Evolutionary conservation across 2,329 filamentous ascomycete species (phyloP).

Genomic region (Colletotrichum trifolii): DNA sequence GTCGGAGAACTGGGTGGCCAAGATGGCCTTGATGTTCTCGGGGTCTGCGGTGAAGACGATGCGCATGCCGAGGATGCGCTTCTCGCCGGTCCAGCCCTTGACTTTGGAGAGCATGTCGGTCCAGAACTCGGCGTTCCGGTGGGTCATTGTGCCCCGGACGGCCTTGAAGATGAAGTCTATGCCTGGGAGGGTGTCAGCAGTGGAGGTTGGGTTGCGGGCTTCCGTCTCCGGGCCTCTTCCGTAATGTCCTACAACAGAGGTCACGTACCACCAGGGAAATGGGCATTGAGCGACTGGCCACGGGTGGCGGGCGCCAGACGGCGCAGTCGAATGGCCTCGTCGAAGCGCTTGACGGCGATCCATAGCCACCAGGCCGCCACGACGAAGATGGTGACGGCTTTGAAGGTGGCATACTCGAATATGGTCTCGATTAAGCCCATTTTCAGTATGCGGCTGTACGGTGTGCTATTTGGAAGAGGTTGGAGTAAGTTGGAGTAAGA

Average conservation of each 20-base stretch:
- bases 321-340: conserved; percentile 57
- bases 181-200: conserved; percentile 50
- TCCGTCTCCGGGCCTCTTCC: neutral
- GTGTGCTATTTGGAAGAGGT: neutral
- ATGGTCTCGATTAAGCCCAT: conserved; percentile 65
- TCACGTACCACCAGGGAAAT: conserved; percentile 58
- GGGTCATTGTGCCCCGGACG: conserved; percentile 60
- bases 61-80: conserved; percentile 64
- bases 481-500: too few species aligned
- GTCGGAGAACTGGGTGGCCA: conserved; percentile 87
- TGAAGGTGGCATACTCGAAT: conserved; percentile 56
- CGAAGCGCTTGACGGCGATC: conserved; percentile 49
- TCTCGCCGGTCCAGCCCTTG: conserved; percentile 69
- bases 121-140: conserved; percentile 74
- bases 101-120: conserved; percentile 56
- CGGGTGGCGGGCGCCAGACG: conserved; percentile 54
- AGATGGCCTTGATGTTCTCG: conserved; percentile 90
- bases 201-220: neutral
- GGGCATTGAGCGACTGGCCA: conserved; percentile 49
- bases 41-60: conserved; percentile 82
- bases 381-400: conserved; percentile 50
- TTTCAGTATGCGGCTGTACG: conserved; percentile 19
- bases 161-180: conserved; percentile 72
- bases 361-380: conserved; percentile 52
- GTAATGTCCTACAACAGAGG: neutral